Evolutionary conservation across 2,329 filamentous ascomycete species (phyloP), one percentile per base, ranked within the genome.

Genomic region (Dactylellina leptospora): DNA sequence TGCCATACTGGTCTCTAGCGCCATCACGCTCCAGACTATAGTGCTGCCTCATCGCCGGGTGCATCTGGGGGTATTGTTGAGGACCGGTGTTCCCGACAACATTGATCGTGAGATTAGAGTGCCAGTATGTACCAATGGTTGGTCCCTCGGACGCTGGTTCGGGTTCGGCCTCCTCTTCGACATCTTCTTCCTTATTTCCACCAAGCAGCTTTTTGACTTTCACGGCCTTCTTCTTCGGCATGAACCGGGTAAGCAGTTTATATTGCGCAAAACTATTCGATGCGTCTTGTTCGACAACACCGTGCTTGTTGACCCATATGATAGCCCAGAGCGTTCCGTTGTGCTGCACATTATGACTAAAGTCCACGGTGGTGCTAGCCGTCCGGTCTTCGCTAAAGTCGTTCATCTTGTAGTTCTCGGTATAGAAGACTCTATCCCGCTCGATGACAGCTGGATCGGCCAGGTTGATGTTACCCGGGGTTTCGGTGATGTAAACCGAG

Each of bases 321-420:
- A 99, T 95, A 1, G 91, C 93, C 88, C 91, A 97, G 8, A 99
- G 85, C 0, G 93, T 97, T 30, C 91, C 92, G 79, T 97, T 97
- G 75, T 92, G 85, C 83, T 97, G 93, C 0, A 96, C 92, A 42
- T 86, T 84, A 73, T 84, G 83, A 1, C 95, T 93, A 2, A 97
- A 87, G 2, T 84, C 81, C 78, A 99, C 92, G 36, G 84, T 88
- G 4, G 90, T 90, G 75, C 93, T 88, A 66, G 93, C 85, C 60
- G 89, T 84, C 64, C 95, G 87, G 78, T 85, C 88, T 77, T 97
- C 92, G 66, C 87, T 89, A 78, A 84, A 92, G 80, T 96, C 89
- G 72, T 90, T 90, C 62, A 93, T 83, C 54, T 85, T 86, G 80
- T 96, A 97, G 74, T 85, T 84, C 80, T 88, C 90, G 83, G 97